phyloP scores from a whole-genome alignment of 208 protist genomes.

The Lotmaria passim region DNA sequence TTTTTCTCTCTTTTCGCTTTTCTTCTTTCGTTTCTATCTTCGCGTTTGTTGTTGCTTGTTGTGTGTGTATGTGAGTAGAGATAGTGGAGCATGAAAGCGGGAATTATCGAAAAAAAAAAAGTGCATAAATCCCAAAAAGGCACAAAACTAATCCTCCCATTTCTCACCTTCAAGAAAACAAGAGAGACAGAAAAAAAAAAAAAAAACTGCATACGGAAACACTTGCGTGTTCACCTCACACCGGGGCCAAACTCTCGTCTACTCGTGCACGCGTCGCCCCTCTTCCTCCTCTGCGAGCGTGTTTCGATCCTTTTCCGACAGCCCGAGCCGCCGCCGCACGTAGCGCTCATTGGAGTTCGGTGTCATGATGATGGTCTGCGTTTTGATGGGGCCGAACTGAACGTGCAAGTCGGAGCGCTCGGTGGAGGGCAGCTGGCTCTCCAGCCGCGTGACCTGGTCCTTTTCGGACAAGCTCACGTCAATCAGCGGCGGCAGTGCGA shows the following conservation, averaged over 20 bases:
- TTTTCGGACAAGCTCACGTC: slow-evolving; percentile 66
- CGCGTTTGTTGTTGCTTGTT: too few species aligned
- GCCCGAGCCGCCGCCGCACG: slow-evolving; percentile 69
- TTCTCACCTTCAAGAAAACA: too few species aligned
- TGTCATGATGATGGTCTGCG: slow-evolving; percentile 85
- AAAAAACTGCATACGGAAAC: background rate
- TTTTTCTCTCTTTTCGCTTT: too few species aligned
- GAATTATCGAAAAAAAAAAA: too few species aligned
- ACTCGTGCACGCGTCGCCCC: background rate
- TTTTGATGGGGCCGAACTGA: slow-evolving; percentile 72
- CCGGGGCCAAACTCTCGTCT: too few species aligned
- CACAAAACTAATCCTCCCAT: too few species aligned
- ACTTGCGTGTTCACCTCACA: background rate
- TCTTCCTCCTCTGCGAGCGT: slow-evolving; percentile 9
- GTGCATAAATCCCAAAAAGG: too few species aligned
- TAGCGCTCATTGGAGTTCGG: slow-evolving; percentile 73
- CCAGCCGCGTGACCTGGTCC: slow-evolving; percentile 61
- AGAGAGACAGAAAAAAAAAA: too few species aligned
- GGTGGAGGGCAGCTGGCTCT: slow-evolving; percentile 58
- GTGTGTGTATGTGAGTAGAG: too few species aligned
- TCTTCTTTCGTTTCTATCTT: too few species aligned
- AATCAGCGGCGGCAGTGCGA: slow-evolving; percentile 81
- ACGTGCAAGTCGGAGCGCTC: slow-evolving; percentile 75
- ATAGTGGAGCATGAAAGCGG: too few species aligned
- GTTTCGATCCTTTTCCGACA: slow-evolving; percentile 50